phyloP scores from a whole-genome alignment of 495 filamentous ascomycete genomes.

The Podospora sp. region DNA sequence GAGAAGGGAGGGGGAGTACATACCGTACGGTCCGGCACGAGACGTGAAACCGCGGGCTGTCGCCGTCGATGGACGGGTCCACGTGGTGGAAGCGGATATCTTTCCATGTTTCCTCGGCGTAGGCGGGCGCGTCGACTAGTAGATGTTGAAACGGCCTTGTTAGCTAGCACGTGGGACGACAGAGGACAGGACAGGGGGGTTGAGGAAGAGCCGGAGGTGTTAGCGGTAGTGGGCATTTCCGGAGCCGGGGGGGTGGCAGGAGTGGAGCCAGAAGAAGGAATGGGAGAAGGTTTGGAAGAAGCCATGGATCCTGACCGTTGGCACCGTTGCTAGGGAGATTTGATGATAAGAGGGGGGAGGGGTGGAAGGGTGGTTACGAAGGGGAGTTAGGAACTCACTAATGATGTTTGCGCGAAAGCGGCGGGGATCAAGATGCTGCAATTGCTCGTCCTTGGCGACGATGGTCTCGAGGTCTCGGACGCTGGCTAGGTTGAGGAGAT shows the following conservation, averaged over 20 bases:
- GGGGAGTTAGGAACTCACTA: constrained; percentile 44
- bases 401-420: constrained; percentile 89
- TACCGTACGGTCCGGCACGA: constrained; percentile 69
- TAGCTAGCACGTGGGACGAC: background rate
- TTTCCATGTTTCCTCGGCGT: constrained; percentile 79
- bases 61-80: constrained; percentile 31
- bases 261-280: background rate
- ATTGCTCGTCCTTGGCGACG: constrained; percentile 53
- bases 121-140: constrained; percentile 42
- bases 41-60: constrained; percentile 51
- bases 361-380: background rate
- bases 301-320: background rate
- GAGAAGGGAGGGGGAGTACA: constrained; percentile 18
- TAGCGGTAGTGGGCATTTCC: background rate
- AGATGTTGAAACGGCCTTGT: background rate
- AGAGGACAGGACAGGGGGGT: background rate
- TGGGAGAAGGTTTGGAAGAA: background rate
- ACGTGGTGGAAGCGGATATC: constrained; percentile 61
- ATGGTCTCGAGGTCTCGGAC: constrained; percentile 64
- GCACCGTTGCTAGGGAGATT: background rate
- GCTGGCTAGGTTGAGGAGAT: constrained; percentile 75
- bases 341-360: background rate
- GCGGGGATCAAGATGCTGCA: constrained; percentile 58
- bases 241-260: background rate
- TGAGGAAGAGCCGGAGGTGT: background rate